A percentile compares a stretch with the other conserved stretches of the same genome.
Evolutionary conservation across 148 eudicot species (phyloP).

Genomic region (Silene latifolia): DNA sequence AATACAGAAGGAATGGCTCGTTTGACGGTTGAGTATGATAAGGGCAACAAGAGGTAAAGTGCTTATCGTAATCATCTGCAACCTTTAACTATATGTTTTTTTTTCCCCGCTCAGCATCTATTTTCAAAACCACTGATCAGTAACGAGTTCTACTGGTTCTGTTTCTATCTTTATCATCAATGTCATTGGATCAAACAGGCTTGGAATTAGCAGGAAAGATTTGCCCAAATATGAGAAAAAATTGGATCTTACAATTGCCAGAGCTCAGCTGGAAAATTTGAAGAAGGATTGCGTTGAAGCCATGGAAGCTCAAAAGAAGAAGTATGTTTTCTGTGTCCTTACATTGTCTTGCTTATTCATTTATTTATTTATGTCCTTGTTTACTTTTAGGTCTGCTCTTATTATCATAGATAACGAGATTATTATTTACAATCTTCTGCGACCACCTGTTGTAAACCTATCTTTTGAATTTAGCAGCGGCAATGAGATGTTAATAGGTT

Average conservation of each 20-base stretch:
- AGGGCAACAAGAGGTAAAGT: conserved; percentile 76
- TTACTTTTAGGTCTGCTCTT: neutral
- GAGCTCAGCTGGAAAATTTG: conserved; percentile 84
- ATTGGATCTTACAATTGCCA: conserved; percentile 79
- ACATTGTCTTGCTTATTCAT: neutral
- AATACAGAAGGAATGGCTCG: conserved; percentile 75
- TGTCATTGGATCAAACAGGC: conserved; percentile 38
- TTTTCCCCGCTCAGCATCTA: neutral
- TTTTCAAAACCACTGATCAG: neutral
- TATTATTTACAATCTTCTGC: neutral
- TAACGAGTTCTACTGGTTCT: neutral
- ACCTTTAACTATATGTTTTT: neutral
- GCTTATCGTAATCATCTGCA: neutral
- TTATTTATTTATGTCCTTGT: neutral
- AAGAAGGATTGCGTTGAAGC: conserved; percentile 85
- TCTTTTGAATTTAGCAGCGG: neutral
- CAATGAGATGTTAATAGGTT: too few species aligned
- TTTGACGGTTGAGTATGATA: conserved; percentile 71
- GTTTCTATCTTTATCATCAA: neutral
- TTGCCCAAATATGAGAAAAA: conserved; percentile 82
- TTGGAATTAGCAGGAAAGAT: conserved; percentile 70
- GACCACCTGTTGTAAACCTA: neutral
- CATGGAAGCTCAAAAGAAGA: conserved; percentile 89
- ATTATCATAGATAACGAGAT: neutral
- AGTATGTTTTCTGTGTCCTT: conserved; percentile 40